A percentile compares a stretch with the other conserved stretches of the same genome.
These are phyloP conservation scores for Hemileccinum impolitum DNA, from an alignment of 768 basidiomycete genomes.

Conservation along the genomic window DNA sequence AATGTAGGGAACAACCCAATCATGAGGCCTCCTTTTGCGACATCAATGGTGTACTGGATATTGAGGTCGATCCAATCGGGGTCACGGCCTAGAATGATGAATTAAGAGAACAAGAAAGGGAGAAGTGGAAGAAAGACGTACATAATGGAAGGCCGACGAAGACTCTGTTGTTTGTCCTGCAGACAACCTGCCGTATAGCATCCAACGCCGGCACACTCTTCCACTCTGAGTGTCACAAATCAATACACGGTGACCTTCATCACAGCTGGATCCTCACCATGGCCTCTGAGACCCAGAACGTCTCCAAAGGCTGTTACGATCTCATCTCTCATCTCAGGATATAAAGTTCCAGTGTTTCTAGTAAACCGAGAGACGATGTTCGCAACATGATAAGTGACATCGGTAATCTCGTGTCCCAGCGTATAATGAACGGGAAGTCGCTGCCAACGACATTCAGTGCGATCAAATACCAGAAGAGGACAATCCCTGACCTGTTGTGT, in stretches of 20 bases:
- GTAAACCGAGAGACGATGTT: conserved; percentile 31
- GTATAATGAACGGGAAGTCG: conserved; percentile 35
- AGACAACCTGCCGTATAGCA: conserved; percentile 33
- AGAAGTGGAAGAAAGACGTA: conserved; percentile 8
- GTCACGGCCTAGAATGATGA: conserved; percentile 34
- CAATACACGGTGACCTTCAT: background rate
- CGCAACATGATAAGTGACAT: conserved; percentile 29
- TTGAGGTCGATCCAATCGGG: conserved; percentile 32
- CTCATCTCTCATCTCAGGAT: conserved; percentile 44
- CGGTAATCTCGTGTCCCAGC: conserved; percentile 29
- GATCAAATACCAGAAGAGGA: background rate
- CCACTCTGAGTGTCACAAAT: conserved; percentile 36
- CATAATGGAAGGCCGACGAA: conserved; percentile 51
- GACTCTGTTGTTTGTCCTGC: conserved; percentile 40
- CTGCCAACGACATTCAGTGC: conserved; percentile 21
- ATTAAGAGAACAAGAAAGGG: too few species aligned
- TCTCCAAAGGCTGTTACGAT: conserved; percentile 39
- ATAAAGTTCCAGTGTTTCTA: conserved; percentile 36
- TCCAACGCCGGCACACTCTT: conserved; percentile 25
- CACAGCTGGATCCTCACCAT: conserved; percentile 7
- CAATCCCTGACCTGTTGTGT: background rate
- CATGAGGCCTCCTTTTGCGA: conserved; percentile 16
- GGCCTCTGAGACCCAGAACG: conserved; percentile 22
- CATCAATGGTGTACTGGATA: conserved; percentile 28
- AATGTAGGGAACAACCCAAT: conserved; percentile 31